Percentiles rank a stretch among this genome's conserved stretches.
Conservation (phyloP, 2,329 filamentous ascomycete genomes). For the Diaporthe sp. region DNA sequence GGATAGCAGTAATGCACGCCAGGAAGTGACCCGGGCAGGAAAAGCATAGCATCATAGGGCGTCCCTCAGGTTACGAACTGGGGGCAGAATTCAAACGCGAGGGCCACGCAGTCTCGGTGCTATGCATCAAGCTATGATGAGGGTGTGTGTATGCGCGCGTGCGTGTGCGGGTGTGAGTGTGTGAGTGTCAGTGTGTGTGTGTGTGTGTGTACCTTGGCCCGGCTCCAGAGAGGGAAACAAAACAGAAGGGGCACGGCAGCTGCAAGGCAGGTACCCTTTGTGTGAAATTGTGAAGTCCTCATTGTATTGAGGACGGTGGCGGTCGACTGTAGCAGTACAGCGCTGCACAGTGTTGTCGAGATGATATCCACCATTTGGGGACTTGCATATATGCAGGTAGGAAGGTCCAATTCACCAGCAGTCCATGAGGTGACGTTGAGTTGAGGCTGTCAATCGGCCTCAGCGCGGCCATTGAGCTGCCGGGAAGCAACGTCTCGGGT, state of each 20-base stretch:
- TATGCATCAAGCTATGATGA: slow-evolving; percentile 33
- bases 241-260: slow-evolving; percentile 31
- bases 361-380: slow-evolving; percentile 34
- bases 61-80: background rate
- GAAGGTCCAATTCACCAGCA: slow-evolving; percentile 14
- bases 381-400: slow-evolving; percentile 34
- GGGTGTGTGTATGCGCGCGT: background rate
- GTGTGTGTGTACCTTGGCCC: background rate
- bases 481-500: slow-evolving; percentile 19
- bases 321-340: slow-evolving; percentile 27
- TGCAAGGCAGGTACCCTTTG: slow-evolving; percentile 26
- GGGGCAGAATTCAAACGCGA: background rate
- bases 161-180: background rate
- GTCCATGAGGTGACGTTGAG: slow-evolving; percentile 18
- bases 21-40: slow-evolving; percentile 11
- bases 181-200: background rate
- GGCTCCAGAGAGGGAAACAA: slow-evolving; percentile 24
- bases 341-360: slow-evolving; percentile 29
- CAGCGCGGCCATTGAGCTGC: slow-evolving; percentile 1
- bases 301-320: slow-evolving; percentile 1
- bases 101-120: slow-evolving; percentile 1
- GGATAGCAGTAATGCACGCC: slow-evolving; percentile 16
- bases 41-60: slow-evolving; percentile 31
- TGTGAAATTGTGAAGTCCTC: background rate
- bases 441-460: slow-evolving; percentile 30